These are phyloP conservation scores for Pluteus cervinus DNA, from an alignment of 768 basidiomycete genomes.

Conservation along the genomic window DNA sequence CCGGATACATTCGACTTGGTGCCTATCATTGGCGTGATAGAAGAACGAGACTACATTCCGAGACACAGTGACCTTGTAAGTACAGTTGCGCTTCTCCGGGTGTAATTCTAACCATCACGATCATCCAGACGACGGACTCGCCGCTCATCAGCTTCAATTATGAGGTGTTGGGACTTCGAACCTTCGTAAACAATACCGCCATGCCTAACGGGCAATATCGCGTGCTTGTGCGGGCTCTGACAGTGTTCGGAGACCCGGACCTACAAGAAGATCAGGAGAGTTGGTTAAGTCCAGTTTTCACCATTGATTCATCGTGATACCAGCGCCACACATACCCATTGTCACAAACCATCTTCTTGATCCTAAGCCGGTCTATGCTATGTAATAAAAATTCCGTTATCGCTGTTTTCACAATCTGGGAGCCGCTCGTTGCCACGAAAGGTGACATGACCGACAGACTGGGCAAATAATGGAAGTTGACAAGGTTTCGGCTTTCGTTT, in stretches of 20 bases:
- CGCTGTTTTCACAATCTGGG: too few species aligned
- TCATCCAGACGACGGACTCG: conserved; percentile 33
- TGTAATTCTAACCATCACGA: too few species aligned
- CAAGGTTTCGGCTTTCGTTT: too few species aligned
- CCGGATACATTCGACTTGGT: not conserved
- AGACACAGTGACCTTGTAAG: conserved; percentile 42
- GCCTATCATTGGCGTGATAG: conserved; percentile 40
- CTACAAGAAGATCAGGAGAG: conserved; percentile 39
- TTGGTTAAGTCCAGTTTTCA: conserved; percentile 39
- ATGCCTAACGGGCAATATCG: conserved; percentile 38
- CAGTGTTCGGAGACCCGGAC: conserved; percentile 33
- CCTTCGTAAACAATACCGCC: conserved; percentile 37
- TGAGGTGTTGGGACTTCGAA: conserved; percentile 25
- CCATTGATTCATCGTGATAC: too few species aligned
- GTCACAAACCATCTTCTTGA: conserved; percentile 13
- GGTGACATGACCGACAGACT: conserved; percentile 55
- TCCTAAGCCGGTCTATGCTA: too few species aligned
- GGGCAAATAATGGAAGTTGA: conserved; percentile 23
- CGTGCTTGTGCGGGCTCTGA: conserved; percentile 32
- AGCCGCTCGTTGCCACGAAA: conserved; percentile 58
- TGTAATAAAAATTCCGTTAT: too few species aligned
- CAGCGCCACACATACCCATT: conserved; percentile 4
- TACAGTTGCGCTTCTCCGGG: not conserved
- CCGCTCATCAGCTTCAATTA: too few species aligned
- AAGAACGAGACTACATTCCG: conserved; percentile 38